Conservation (phyloP, 2,329 filamentous ascomycete species). For the Gaeumannomyces tritici region DNA sequence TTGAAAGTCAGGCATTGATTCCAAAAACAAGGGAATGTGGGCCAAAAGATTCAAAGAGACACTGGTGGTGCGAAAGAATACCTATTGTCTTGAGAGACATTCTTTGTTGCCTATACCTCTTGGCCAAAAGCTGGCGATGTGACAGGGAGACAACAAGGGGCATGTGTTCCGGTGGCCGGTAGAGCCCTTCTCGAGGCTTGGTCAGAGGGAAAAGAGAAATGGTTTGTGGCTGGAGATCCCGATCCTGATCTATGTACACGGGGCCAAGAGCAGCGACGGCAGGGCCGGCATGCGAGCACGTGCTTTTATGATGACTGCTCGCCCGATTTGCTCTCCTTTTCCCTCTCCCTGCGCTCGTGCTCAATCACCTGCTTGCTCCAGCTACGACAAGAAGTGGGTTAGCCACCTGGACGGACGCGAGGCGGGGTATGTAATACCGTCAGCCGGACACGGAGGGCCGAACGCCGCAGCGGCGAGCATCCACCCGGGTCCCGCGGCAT, state of each 20-base stretch:
- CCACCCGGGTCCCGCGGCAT: not conserved
- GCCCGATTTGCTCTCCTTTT: constrained; percentile 9
- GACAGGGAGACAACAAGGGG: not conserved
- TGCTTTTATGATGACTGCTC: constrained; percentile 6
- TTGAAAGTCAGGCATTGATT: not conserved
- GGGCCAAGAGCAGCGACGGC: not conserved
- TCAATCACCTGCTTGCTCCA: constrained; percentile 36
- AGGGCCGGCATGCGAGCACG: too few species aligned
- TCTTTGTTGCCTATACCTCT: not conserved
- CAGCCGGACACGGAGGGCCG: not conserved
- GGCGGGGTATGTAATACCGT: not conserved
- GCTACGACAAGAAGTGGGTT: constrained; percentile 14
- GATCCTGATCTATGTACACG: not conserved
- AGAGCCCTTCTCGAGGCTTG: not conserved
- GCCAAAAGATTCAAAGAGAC: not conserved
- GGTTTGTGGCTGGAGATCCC: not conserved
- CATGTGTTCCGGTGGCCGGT: not conserved
- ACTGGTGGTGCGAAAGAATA: not conserved
- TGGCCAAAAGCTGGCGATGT: too few species aligned
- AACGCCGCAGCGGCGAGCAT: not conserved
- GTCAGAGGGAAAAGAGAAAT: not conserved
- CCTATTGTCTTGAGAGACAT: not conserved
- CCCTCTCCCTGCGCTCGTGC: constrained; percentile 29
- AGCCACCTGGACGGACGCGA: constrained; percentile 1
- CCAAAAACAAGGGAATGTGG: too few species aligned